These are phyloP conservation scores for Hymenoscyphus fraxineus DNA, from an alignment of 2,329 filamentous ascomycete genomes.

Conservation along the genomic window DNA sequence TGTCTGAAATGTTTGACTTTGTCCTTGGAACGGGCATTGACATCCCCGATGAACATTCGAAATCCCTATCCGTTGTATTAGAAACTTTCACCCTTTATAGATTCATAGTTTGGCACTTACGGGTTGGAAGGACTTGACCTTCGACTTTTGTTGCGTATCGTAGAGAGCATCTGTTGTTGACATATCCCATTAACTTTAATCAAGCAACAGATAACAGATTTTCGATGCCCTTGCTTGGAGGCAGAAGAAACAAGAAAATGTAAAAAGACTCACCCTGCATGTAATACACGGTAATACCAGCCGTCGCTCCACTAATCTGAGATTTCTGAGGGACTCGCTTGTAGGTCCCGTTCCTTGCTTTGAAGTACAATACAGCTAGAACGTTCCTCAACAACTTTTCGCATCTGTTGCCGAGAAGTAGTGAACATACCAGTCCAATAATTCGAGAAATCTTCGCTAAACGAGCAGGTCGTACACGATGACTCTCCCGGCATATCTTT, in stretches of 20 bases:
- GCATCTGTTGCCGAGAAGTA: no score
- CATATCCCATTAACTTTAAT: no score
- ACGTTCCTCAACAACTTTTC: background rate
- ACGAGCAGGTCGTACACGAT: constrained; percentile 35
- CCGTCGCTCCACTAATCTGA: constrained; percentile 30
- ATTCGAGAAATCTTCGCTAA: constrained; percentile 37
- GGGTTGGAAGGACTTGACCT: constrained; percentile 41
- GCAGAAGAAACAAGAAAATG: no score
- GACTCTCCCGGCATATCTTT: constrained; percentile 31
- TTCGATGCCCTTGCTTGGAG: no score
- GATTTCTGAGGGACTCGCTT: constrained; percentile 30
- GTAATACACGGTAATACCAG: constrained; percentile 40
- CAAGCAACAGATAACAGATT: no score
- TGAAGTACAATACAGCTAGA: constrained; percentile 31
- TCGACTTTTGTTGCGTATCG: constrained; percentile 30
- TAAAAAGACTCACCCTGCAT: constrained; percentile 13
- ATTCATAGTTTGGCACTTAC: constrained; percentile 13
- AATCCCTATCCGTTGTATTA: constrained; percentile 34
- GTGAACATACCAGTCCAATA: constrained; percentile 29
- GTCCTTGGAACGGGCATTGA: constrained; percentile 36
- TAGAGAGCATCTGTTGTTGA: constrained; percentile 27
- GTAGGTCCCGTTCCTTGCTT: constrained; percentile 32
- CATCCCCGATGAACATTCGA: constrained; percentile 43
- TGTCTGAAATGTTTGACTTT: constrained; percentile 40
- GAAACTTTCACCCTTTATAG: background rate